Percentiles rank a stretch among this genome's conserved stretches.
These are phyloP conservation scores for Phycomyces blakesleeanus DNA, from an alignment of 192 early-diverging fungal species.

Conservation along the genomic window DNA sequence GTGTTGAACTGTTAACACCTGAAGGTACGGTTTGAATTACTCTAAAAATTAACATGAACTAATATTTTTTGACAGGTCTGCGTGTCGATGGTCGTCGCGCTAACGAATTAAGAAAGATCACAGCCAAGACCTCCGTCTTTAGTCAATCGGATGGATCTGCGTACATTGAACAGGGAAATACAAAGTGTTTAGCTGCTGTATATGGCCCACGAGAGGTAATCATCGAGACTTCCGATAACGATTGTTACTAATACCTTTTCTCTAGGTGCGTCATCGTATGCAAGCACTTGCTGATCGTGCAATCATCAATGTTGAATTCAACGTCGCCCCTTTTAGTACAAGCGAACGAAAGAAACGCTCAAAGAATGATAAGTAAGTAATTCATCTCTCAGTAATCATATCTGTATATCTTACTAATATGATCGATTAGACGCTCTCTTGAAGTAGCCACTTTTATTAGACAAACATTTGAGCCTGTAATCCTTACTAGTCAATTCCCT, in stretches of 20 bases:
- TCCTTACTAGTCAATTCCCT: constrained; percentile 70
- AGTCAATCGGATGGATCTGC: constrained; percentile 89
- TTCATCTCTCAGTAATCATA: not conserved
- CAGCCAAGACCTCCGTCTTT: constrained; percentile 73
- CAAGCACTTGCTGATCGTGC: constrained; percentile 67
- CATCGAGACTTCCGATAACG: not conserved
- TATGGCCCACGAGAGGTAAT: constrained; percentile 87
- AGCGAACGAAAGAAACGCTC: constrained; percentile 80
- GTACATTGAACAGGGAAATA: constrained; percentile 95
- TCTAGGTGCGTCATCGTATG: constrained; percentile 52
- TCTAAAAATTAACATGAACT: not conserved
- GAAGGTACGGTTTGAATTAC: constrained; percentile 33
- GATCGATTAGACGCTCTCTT: constrained; percentile 63
- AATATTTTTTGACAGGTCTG: constrained; percentile 58
- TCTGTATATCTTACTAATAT: not conserved
- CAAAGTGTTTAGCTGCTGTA: constrained; percentile 85
- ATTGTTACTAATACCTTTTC: not conserved
- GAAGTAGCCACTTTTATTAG: constrained; percentile 83
- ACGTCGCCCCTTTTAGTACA: constrained; percentile 86
- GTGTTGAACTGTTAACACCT: constrained; percentile 42
- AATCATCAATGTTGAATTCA: constrained; percentile 85
- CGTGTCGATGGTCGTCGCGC: constrained; percentile 89
- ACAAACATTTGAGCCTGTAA: constrained; percentile 89
- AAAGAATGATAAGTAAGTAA: constrained; percentile 76
- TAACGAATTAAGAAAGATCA: constrained; percentile 82